Evolutionary conservation across 345 rosid genomes (phyloP).

Genomic region (Microcos paniculata): DNA sequence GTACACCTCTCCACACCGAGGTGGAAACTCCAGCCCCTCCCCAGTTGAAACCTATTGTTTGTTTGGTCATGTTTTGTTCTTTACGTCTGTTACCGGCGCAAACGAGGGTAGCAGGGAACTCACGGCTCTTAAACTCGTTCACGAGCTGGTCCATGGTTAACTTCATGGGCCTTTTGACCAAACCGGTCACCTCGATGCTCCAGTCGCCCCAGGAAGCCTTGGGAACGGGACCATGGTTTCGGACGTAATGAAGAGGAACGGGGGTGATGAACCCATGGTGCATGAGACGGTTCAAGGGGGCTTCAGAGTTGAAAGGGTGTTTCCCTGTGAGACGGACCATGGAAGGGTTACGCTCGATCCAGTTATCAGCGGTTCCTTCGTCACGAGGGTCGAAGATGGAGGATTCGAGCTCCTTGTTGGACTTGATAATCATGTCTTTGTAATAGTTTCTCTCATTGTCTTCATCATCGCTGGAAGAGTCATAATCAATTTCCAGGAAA

Average conservation of each 20-base stretch:
- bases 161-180: slow-evolving; percentile 58
- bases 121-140: slow-evolving; percentile 59
- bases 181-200: slow-evolving; percentile 75
- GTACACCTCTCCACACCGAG: slow-evolving; percentile 84
- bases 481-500: slow-evolving; percentile 23
- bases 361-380: slow-evolving; percentile 68
- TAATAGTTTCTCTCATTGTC: slow-evolving; percentile 48
- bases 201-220: slow-evolving; percentile 65
- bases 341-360: slow-evolving; percentile 78
- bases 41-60: slow-evolving; percentile 94
- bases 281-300: slow-evolving; percentile 80
- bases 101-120: slow-evolving; percentile 74
- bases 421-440: slow-evolving; percentile 40
- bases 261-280: slow-evolving; percentile 97
- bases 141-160: slow-evolving; percentile 84
- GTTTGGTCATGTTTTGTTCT: slow-evolving; percentile 88
- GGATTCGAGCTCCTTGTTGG: slow-evolving; percentile 64
- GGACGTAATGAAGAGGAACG: slow-evolving; percentile 89
- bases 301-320: slow-evolving; percentile 89
- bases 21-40: slow-evolving; percentile 82
- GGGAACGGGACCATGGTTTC: slow-evolving; percentile 88
- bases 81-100: slow-evolving; percentile 95
- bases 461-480: slow-evolving; percentile 60
- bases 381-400: slow-evolving; percentile 66
- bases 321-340: slow-evolving; percentile 97